Conservation (phyloP, 2,329 filamentous ascomycete species). For the Cercospora sp. region DNA sequence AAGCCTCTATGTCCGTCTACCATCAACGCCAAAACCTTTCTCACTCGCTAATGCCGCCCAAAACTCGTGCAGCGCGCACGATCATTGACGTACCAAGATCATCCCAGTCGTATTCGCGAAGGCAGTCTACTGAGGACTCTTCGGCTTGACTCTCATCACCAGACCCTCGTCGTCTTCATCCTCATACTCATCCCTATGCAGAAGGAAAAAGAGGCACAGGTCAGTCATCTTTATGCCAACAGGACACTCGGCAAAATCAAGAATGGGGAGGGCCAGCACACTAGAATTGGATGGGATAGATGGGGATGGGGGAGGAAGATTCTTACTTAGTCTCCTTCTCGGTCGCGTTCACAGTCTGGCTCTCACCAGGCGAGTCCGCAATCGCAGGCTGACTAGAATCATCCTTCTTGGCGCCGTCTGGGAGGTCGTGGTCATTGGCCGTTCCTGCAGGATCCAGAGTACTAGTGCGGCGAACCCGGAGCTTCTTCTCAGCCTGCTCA, state of each 20-base stretch:
- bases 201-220: conserved; percentile 16
- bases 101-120: not conserved
- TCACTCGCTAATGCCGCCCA: not conserved
- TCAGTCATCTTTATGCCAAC: conserved; percentile 22
- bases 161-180: conserved; percentile 29
- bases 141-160: conserved; percentile 22
- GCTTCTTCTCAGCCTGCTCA: conserved; percentile 52
- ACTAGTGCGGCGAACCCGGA: conserved; percentile 41
- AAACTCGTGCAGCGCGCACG: not conserved
- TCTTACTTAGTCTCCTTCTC: conserved; percentile 27
- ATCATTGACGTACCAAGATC: not conserved
- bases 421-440: conserved; percentile 2
- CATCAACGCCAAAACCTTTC: not conserved
- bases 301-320: not conserved
- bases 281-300: not conserved
- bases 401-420: conserved; percentile 16
- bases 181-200: conserved; percentile 25
- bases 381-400: conserved; percentile 23
- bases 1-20: not conserved
- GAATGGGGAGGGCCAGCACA: conserved; percentile 3
- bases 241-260: not conserved
- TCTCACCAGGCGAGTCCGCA: conserved; percentile 22
- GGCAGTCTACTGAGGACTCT: not conserved
- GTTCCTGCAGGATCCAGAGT: conserved; percentile 19
- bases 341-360: conserved; percentile 20